Percentiles rank a stretch among this genome's conserved stretches.
These are phyloP conservation scores for Sequoiadendron giganteum DNA, from an alignment of 75 land plant species.

Conservation along the genomic window DNA sequence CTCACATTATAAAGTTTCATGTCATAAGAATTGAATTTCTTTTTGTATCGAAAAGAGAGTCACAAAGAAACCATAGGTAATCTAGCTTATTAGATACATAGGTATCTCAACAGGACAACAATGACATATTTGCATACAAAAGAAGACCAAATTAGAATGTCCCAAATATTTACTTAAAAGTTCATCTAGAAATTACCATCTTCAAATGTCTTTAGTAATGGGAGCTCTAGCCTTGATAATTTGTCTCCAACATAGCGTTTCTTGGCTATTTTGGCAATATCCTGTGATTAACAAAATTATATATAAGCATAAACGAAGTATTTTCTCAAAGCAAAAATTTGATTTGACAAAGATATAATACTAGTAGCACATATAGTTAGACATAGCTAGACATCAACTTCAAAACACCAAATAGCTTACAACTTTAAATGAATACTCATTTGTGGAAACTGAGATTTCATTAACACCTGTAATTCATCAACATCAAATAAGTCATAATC, in stretches of 20 bases:
- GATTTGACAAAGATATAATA: not conserved
- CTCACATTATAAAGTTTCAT: not conserved
- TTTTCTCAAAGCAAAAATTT: not conserved
- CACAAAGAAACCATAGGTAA: not conserved
- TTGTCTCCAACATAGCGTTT: slow-evolving; percentile 7
- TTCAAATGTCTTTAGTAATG: slow-evolving; percentile 7
- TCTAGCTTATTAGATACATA: not conserved
- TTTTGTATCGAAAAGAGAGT: not conserved
- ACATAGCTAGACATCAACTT: not conserved
- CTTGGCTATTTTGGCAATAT: slow-evolving; percentile 1
- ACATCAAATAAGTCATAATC: slow-evolving; percentile 7
- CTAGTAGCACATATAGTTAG: not conserved
- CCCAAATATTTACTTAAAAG: not conserved
- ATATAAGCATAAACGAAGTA: not conserved
- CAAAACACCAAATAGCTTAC: not conserved
- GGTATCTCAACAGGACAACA: not conserved
- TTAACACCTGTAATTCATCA: slow-evolving; percentile 8
- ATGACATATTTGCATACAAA: not conserved
- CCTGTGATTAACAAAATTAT: not conserved
- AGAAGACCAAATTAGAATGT: not conserved
- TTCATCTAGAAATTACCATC: slow-evolving; percentile 1
- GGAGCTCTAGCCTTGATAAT: slow-evolving; percentile 8
- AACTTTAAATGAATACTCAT: not conserved
- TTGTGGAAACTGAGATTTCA: not conserved
- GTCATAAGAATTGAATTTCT: not conserved